Base-by-base conservation (phyloP, 441 rosid species). In the Pelargonium fulgidum region DNA sequence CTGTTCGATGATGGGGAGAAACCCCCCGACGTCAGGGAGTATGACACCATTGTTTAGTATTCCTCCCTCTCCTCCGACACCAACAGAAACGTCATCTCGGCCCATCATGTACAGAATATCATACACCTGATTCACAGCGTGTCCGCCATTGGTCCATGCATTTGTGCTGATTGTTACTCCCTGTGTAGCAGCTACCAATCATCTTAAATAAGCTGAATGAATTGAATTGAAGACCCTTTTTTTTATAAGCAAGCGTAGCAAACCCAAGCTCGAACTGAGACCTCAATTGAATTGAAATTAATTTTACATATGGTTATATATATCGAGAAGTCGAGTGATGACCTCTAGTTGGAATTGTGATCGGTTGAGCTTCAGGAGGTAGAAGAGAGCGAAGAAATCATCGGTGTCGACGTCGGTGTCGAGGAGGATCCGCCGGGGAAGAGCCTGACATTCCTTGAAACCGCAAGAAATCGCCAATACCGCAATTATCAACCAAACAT, bases 51-150 rank as follows among this genome's bases (percentile, higher is more conserved):
- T 79, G 45, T 75, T 79, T 1, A 76, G 73, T n/a, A 91, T 82
- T 14, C 85, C 97, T 66, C 98, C 98, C 36, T 93, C 98, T 0
- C 98, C 98, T 41, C 98, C 98, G 1, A 91, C 87, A 19, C 97
- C 98, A 16, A 93, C 90, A 0, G 89, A 62, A 13, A 93, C 73
- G 69, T 91, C 93, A 10, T 91, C 89, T 0, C 98, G 93, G 19
- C 66, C 86, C 98, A 93, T 93, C 97, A 93, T 93, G 85, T 85
- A 89, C 66, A 93, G 85, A 42, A 93, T 26, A 82, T 93, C 98
- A 61, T 93, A 91, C 1, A 91, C 58, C 8, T 89, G 94, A 78
- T 91, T 89, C 82, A 91, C 88, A 16, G 86, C 81, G 68, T 93
- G 97, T 33, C 98, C 98, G 7, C 92, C 95, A 81, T 89, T 84